Percentiles rank a stretch among this genome's conserved stretches.
These are phyloP conservation scores for Boletus tomentosulus DNA, from an alignment of 768 basidiomycete species.

Conservation along the genomic window DNA sequence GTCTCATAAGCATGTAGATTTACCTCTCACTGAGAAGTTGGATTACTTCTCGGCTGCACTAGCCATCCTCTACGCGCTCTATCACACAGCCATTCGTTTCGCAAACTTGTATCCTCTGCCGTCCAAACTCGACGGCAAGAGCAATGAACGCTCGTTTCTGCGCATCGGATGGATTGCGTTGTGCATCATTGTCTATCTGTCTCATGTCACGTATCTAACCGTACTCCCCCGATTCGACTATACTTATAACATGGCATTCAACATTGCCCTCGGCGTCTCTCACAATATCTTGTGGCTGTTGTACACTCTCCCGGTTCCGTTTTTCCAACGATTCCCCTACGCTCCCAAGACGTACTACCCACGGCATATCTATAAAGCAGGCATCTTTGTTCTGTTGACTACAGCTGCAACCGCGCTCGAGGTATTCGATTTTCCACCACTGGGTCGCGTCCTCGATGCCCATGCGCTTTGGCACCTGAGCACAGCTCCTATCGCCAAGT, in stretches of 20 bases:
- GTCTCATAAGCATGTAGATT: slow-evolving; percentile 47
- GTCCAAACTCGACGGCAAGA: slow-evolving; percentile 26
- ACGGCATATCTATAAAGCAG: slow-evolving; percentile 48
- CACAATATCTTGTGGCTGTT: slow-evolving; percentile 83
- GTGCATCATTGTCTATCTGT: slow-evolving; percentile 54
- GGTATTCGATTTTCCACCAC: slow-evolving; percentile 86
- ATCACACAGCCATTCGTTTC: slow-evolving; percentile 70
- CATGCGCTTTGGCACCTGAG: slow-evolving; percentile 91
- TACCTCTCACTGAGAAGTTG: slow-evolving; percentile 77
- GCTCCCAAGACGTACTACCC: slow-evolving; percentile 58
- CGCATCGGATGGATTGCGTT: slow-evolving; percentile 43
- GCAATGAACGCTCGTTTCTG: slow-evolving; percentile 10
- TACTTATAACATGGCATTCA: slow-evolving; percentile 87
- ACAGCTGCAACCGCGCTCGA: slow-evolving; percentile 77
- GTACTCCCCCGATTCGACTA: slow-evolving; percentile 84
- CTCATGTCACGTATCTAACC: slow-evolving; percentile 77
- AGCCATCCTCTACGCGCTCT: slow-evolving; percentile 78
- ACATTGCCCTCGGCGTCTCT: slow-evolving; percentile 64
- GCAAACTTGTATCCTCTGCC: slow-evolving; percentile 62
- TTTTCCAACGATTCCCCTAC: slow-evolving; percentile 52
- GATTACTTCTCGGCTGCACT: slow-evolving; percentile 95
- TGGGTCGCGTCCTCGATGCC: slow-evolving; percentile 74
- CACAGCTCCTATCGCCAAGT: slow-evolving; percentile 69
- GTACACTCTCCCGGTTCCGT: slow-evolving; percentile 53
- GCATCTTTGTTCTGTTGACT: slow-evolving; percentile 61